A percentile compares a stretch with the other conserved stretches of the same genome.
phyloP scores from a whole-genome alignment of 1,139 yeast genomes.

The Ogataea hybrid region DNA sequence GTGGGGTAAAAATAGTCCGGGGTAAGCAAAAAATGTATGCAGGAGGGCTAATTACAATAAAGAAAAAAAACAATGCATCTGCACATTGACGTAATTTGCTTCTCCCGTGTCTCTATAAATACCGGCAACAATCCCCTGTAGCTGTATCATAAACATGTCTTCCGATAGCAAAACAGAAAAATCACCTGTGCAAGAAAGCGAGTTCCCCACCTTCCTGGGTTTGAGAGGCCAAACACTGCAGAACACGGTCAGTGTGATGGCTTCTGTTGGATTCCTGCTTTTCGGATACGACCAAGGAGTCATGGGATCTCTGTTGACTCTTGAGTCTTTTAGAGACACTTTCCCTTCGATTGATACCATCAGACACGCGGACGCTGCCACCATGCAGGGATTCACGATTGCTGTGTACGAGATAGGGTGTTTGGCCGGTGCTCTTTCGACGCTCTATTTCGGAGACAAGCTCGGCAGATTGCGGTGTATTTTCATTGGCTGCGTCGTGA shows the following conservation, averaged over 20 bases:
- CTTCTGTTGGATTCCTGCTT: slow-evolving; percentile 45
- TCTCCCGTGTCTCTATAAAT: not conserved
- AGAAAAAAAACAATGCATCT: not conserved
- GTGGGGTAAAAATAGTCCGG: not conserved
- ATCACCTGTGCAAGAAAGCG: not conserved
- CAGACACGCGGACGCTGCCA: slow-evolving; percentile 28
- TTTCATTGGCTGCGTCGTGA: slow-evolving; percentile 43
- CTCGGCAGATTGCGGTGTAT: slow-evolving; percentile 50
- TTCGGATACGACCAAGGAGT: slow-evolving; percentile 56
- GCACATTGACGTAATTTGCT: slow-evolving; percentile 1
- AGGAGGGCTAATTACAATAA: not conserved
- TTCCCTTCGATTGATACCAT: slow-evolving; percentile 31
- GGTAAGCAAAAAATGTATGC: not conserved
- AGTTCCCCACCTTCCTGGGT: slow-evolving; percentile 31
- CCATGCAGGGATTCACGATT: slow-evolving; percentile 38
- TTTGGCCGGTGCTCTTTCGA: slow-evolving; percentile 51
- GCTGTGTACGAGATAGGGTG: slow-evolving; percentile 49
- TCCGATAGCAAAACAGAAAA: not conserved
- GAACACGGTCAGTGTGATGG: slow-evolving; percentile 37
- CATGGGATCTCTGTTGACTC: slow-evolving; percentile 49
- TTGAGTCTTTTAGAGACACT: slow-evolving; percentile 40
- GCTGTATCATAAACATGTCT: not conserved
- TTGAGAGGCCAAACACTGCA: slow-evolving; percentile 33
- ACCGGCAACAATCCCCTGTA: not conserved
- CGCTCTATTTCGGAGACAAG: slow-evolving; percentile 46